These are phyloP conservation scores for Gossypium longicalyx DNA, from an alignment of 345 rosid genomes.

Conservation along the genomic window DNA sequence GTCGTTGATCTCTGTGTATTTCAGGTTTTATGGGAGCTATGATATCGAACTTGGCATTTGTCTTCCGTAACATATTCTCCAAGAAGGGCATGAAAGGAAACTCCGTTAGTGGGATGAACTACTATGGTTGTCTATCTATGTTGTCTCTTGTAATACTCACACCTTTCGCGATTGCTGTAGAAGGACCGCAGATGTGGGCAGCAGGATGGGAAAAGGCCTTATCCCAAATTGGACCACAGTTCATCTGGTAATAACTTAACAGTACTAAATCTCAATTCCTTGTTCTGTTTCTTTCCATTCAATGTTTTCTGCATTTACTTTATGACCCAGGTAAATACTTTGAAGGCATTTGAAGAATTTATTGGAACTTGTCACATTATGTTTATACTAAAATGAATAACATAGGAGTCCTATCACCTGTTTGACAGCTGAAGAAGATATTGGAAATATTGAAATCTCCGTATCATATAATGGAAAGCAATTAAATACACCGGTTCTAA, in stretches of 20 bases:
- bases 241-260: slow-evolving; percentile 52
- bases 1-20: slow-evolving; percentile 21
- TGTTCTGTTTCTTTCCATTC: not conserved
- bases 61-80: slow-evolving; percentile 89
- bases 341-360: not conserved
- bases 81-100: slow-evolving; percentile 98
- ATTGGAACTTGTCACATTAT: not conserved
- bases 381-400: not conserved
- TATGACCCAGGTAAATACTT: not conserved
- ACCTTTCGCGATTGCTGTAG: slow-evolving; percentile 92
- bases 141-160: slow-evolving; percentile 87
- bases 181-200: slow-evolving; percentile 97
- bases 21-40: slow-evolving; percentile 99
- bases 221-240: slow-evolving; percentile 74
- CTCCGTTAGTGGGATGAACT: slow-evolving; percentile 98
- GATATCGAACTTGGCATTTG: slow-evolving; percentile 95
- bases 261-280: not conserved
- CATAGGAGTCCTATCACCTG: not conserved
- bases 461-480: not conserved
- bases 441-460: not conserved
- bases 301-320: slow-evolving; percentile 2
- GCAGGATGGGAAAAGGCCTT: slow-evolving; percentile 76
- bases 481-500: not conserved
- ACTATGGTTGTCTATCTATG: slow-evolving; percentile 95
- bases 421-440: not conserved